Evolutionary conservation across 495 filamentous ascomycete genomes (phyloP).

Genomic region (Daldinia vernicosa): DNA sequence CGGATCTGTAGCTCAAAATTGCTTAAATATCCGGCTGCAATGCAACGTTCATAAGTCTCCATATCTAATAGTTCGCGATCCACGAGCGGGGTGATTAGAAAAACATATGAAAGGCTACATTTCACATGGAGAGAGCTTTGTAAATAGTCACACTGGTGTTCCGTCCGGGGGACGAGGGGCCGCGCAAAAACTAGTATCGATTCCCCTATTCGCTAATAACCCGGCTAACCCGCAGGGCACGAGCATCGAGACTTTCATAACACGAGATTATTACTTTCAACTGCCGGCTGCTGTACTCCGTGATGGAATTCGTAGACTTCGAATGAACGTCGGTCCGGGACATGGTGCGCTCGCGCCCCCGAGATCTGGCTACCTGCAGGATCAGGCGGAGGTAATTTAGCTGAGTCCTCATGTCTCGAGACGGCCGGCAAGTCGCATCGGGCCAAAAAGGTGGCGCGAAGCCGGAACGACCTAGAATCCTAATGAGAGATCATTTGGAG

Average conservation of each 20-base stretch:
- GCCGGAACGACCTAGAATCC: background rate
- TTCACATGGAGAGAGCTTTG: background rate
- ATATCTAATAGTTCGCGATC: background rate
- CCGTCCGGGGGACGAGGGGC: background rate
- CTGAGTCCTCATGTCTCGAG: slow-evolving; percentile 11
- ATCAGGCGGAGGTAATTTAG: slow-evolving; percentile 12
- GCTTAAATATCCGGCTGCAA: background rate
- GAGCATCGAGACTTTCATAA: background rate
- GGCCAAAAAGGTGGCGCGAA: background rate
- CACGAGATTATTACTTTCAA: background rate
- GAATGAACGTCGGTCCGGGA: background rate
- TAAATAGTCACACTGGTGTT: background rate
- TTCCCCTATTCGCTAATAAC: background rate
- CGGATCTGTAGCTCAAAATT: background rate
- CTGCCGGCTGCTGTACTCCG: background rate
- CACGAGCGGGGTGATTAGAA: too few relatives aligned
- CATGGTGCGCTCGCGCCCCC: slow-evolving; percentile 5
- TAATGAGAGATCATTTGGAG: slow-evolving; percentile 1
- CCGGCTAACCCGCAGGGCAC: background rate
- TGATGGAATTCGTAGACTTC: background rate
- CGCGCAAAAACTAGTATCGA: background rate
- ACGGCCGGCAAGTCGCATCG: background rate
- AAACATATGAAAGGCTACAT: too few relatives aligned
- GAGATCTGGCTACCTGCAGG: slow-evolving; percentile 40
- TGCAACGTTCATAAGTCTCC: background rate